Base-by-base conservation (phyloP, 257 asterid genomes). In the Catharanthus roseus region DNA sequence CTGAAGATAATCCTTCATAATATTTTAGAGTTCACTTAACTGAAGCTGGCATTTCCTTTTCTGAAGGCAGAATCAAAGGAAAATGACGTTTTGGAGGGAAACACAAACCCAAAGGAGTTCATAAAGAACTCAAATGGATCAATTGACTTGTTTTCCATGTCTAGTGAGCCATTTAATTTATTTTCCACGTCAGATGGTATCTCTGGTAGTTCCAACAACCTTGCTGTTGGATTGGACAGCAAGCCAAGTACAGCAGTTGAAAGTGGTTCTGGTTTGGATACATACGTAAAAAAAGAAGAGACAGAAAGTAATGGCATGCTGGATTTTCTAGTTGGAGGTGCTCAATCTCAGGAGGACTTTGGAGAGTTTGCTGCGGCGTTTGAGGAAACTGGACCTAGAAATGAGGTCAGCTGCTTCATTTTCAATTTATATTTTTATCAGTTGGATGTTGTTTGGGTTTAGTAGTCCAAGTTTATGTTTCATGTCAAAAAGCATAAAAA, bases 291-390 rank as follows among this genome's bases (percentile, higher is more conserved):
- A 72, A 50, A 68, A 26, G 87, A 75, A 47, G 83, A 77, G 71
- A 79, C 66, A 45, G 77, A 77, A 31, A 68, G 42, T 58, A 55
- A 62, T 64, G 77, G 65, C 73, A 69, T 26, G 28, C 58, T 70
- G 67, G 73, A 84, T 72, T 54, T 73, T 49, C 64, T 72, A 41
- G 74, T 63, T 75, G 89, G 38, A 72, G 50, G 16, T 67, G 57
- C 26, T 28, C 70, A 90, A 61, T 70, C 67, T 33, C 90, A 85
- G 70, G 95, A 84, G 29, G 90, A 83, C 72, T 84, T 86, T 83
- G 95, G 92, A 75, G 91, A 86, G 23, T 89, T 91, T 80, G 73
- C 86, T 21, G 78, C 78, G 56, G 95, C 92, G 64, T 76, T 78
- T 53, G 71, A 80, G 65, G 91, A 77, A 80, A 65, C 74, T 82